phyloP scores from a whole-genome alignment of 192 early-diverging fungal species.

The Linnemannia schmuckeri region DNA sequence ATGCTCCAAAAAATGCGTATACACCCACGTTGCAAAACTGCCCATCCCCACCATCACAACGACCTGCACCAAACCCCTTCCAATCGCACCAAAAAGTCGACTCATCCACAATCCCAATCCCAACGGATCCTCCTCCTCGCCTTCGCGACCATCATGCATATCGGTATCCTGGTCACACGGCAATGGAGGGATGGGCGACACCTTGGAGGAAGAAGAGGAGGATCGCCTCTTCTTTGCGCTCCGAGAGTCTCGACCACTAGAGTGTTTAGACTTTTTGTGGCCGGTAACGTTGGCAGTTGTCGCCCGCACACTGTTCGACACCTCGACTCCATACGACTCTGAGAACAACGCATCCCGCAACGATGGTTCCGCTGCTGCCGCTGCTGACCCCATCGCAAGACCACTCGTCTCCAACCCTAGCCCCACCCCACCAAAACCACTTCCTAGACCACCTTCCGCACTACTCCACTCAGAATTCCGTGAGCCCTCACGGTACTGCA shows the following conservation, averaged over 20 bases:
- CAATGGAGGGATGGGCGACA: not conserved
- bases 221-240: not conserved
- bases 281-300: not conserved
- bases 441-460: not conserved
- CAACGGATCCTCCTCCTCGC: constrained; percentile 18
- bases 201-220: not conserved
- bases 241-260: not conserved
- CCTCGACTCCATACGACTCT: not conserved
- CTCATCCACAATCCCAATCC: constrained; percentile 35
- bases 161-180: not conserved
- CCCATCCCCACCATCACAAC: constrained; percentile 47
- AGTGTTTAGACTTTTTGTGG: not conserved
- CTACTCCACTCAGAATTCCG: not conserved
- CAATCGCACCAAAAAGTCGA: constrained; percentile 25
- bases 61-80: constrained; percentile 8
- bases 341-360: constrained; percentile 10
- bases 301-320: not conserved
- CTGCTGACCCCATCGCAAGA: not conserved
- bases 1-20: constrained; percentile 35
- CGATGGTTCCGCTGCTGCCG: not conserved
- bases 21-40: constrained; percentile 33
- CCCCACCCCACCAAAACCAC: not conserved
- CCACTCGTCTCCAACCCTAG: not conserved
- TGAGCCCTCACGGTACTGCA: not conserved
- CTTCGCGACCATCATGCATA: not conserved